These are phyloP conservation scores for Thielaviopsis musarum DNA, from an alignment of 2,329 filamentous ascomycete species.

Conservation along the genomic window DNA sequence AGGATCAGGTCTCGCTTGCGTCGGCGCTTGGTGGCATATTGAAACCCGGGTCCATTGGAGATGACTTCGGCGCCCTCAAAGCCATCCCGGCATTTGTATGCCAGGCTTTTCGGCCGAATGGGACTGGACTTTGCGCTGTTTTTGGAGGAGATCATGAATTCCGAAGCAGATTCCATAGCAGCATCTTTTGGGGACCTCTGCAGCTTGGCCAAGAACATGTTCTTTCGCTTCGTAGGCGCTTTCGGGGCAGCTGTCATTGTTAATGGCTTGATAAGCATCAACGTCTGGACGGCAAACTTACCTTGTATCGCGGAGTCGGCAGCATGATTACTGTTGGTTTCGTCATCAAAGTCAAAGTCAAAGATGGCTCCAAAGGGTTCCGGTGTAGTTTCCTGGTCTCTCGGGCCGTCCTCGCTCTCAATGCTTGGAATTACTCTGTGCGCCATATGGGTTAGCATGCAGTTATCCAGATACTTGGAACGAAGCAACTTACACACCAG, in stretches of 20 bases:
- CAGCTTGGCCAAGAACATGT: not conserved
- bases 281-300: not conserved
- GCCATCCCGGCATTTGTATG: constrained; percentile 6
- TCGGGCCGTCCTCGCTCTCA: not conserved
- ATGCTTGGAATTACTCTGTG: not conserved
- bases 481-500: not conserved
- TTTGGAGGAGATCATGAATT: not conserved
- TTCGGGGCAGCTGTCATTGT: not conserved
- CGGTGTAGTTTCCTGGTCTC: not conserved
- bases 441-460: not conserved
- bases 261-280: not conserved
- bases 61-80: constrained; percentile 10
- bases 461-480: too few relatives aligned
- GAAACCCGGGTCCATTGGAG: constrained; percentile 8
- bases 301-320: not conserved
- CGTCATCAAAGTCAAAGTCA: constrained; percentile 7
- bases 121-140: not conserved
- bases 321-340: not conserved
- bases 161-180: not conserved
- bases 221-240: not conserved
- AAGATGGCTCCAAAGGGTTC: not conserved
- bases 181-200: not conserved
- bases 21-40: constrained; percentile 7
- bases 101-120: not conserved
- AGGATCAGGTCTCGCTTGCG: not conserved